phyloP scores from a whole-genome alignment of 2,329 filamentous ascomycete species.

The Mycogone perniciosa region DNA sequence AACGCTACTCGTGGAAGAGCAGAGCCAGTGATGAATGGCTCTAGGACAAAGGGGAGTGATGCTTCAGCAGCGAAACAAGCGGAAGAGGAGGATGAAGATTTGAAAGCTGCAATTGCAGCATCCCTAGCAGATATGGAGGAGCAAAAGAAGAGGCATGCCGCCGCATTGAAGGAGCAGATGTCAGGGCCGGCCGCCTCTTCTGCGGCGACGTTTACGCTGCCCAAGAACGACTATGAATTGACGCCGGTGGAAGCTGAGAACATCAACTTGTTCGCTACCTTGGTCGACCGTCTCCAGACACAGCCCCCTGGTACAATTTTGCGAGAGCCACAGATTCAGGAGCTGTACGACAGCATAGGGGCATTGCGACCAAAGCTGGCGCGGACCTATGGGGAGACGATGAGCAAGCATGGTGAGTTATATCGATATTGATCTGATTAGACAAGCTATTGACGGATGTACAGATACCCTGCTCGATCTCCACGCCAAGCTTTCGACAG shows the following conservation, averaged over 20 bases:
- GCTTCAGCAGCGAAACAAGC: constrained; percentile 38
- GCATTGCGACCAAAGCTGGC: constrained; percentile 86
- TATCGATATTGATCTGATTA: not conserved
- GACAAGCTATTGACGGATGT: constrained; percentile 14
- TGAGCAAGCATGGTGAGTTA: constrained; percentile 91
- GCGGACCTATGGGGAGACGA: constrained; percentile 93
- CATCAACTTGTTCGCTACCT: constrained; percentile 89
- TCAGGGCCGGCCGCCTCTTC: constrained; percentile 33
- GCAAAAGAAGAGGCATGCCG: constrained; percentile 87
- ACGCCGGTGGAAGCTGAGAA: constrained; percentile 93
- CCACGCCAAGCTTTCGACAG: constrained; percentile 90
- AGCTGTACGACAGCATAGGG: constrained; percentile 97
- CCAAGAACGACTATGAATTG: constrained; percentile 91
- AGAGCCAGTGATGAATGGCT: constrained; percentile 43
- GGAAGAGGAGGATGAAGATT: constrained; percentile 85
- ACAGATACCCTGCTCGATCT: constrained; percentile 86
- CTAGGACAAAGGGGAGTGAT: constrained; percentile 32
- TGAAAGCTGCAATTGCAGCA: constrained; percentile 91
- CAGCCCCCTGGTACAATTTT: constrained; percentile 93
- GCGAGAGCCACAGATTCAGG: constrained; percentile 95
- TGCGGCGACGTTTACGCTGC: constrained; percentile 49
- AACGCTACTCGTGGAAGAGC: constrained; percentile 67
- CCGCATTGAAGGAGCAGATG: constrained; percentile 73
- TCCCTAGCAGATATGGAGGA: constrained; percentile 96
- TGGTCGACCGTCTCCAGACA: constrained; percentile 90